These are phyloP conservation scores for Salix arbutifolia DNA, from an alignment of 345 rosid genomes.

Conservation along the genomic window DNA sequence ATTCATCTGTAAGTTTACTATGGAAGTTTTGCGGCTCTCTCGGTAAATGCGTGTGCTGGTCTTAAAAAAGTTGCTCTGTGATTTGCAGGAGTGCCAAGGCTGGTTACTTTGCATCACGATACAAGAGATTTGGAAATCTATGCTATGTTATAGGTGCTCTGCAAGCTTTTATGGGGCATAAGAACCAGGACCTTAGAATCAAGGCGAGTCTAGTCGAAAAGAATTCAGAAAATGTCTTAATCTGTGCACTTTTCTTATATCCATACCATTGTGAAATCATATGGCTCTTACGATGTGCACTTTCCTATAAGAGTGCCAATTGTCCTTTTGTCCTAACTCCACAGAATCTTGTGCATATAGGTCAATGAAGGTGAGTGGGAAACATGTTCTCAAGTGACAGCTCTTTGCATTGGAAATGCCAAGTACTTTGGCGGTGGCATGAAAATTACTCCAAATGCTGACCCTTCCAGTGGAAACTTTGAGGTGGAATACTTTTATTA, in stretches of 20 bases:
- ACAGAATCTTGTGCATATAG: conserved; percentile 31
- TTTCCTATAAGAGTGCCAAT: background rate
- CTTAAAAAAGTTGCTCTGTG: conserved; percentile 13
- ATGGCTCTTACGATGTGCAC: background rate
- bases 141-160: conserved; percentile 86
- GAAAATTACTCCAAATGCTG: conserved; percentile 93
- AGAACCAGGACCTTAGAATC: conserved; percentile 69
- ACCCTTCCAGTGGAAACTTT: conserved; percentile 67
- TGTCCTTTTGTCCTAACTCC: background rate
- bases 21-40: conserved; percentile 11
- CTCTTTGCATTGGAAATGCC: conserved; percentile 90
- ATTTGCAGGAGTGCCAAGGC: conserved; percentile 90
- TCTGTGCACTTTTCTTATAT: background rate
- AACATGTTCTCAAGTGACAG: conserved; percentile 65
- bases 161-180: conserved; percentile 83
- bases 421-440: conserved; percentile 97
- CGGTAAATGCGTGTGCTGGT: conserved; percentile 4
- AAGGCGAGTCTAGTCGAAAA: conserved; percentile 40
- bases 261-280: background rate
- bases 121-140: conserved; percentile 78
- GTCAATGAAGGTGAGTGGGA: conserved; percentile 86
- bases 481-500: conserved; percentile 48
- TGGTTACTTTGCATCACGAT: conserved; percentile 85
- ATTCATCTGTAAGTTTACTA: conserved; percentile 75
- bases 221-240: background rate